A percentile compares a stretch with the other conserved stretches of the same genome.
These are phyloP conservation scores for Lasiosphaeriaceae sp. DNA, from an alignment of 495 filamentous ascomycete species.

Conservation along the genomic window DNA sequence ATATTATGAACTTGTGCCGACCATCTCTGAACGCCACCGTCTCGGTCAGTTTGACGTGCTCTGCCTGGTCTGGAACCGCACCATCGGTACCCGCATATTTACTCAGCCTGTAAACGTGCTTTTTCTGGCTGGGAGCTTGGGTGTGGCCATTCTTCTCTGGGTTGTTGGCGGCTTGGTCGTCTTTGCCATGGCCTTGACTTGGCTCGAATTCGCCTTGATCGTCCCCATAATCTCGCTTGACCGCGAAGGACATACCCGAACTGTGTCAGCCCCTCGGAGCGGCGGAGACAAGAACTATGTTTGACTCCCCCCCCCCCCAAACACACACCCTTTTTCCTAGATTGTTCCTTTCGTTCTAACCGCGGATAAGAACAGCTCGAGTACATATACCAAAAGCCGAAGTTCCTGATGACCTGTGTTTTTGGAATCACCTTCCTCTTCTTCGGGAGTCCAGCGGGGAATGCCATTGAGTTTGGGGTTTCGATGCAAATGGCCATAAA, in stretches of 20 bases:
- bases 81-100: conserved; percentile 9
- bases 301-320: too few relatives aligned
- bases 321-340: too few relatives aligned
- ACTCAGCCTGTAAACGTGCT: conserved; percentile 3
- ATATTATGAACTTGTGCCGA: too few relatives aligned
- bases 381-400: conserved; percentile 36
- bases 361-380: too few relatives aligned
- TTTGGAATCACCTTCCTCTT: conserved; percentile 45
- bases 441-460: conserved; percentile 37
- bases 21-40: too few relatives aligned
- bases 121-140: background rate
- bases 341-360: too few relatives aligned
- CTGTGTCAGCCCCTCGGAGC: conserved; percentile 6
- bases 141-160: conserved; percentile 4
- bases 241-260: too few relatives aligned
- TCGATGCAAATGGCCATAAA: conserved; percentile 33
- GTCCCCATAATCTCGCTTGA: conserved; percentile 1
- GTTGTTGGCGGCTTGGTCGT: conserved; percentile 4
- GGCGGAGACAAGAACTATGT: conserved; percentile 12
- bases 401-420: conserved; percentile 37
- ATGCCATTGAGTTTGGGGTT: conserved; percentile 11
- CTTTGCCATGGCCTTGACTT: background rate
- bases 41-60: background rate
- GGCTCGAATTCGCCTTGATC: conserved; percentile 8
- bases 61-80: conserved; percentile 9